Conservation (phyloP, 768 basidiomycete genomes). For the Pulveroboletus sp. region DNA sequence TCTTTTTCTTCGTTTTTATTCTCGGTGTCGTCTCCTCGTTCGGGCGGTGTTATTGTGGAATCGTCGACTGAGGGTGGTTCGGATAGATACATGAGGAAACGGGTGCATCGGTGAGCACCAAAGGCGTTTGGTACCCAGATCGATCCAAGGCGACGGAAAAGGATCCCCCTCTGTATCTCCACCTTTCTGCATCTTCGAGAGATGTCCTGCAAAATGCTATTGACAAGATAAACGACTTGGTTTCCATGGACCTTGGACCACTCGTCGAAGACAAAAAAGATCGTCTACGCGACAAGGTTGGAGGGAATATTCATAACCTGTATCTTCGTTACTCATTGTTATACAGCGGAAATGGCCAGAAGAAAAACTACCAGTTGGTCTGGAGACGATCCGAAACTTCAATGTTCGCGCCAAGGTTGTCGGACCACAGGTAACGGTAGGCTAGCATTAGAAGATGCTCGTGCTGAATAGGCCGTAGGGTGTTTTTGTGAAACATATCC, state of each 20-base stretch:
- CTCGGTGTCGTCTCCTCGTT: background rate
- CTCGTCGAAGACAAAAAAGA: slow-evolving; percentile 78
- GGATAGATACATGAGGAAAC: slow-evolving; percentile 85
- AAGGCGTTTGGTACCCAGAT: slow-evolving; percentile 96
- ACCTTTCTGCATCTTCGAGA: slow-evolving; percentile 73
- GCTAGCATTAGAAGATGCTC: background rate
- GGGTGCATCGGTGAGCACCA: slow-evolving; percentile 87
- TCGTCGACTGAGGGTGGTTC: background rate
- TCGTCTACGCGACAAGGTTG: slow-evolving; percentile 60
- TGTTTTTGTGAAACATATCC: slow-evolving; percentile 97
- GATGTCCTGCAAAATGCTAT: slow-evolving; percentile 65
- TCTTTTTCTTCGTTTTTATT: no score
- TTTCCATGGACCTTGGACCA: slow-evolving; percentile 70
- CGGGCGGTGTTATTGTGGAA: background rate
- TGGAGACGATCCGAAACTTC: slow-evolving; percentile 93
- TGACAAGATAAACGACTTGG: slow-evolving; percentile 68
- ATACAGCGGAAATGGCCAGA: slow-evolving; percentile 94
- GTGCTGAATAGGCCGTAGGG: slow-evolving; percentile 41
- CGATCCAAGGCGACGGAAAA: slow-evolving; percentile 84
- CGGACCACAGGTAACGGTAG: slow-evolving; percentile 71
- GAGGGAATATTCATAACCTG: background rate
- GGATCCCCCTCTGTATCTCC: slow-evolving; percentile 91
- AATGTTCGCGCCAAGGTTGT: slow-evolving; percentile 98
- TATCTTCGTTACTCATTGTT: slow-evolving; percentile 6
- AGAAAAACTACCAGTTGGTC: slow-evolving; percentile 83